Percentiles rank a stretch among this genome's conserved stretches.
These are phyloP conservation scores for Lichina pygmaea DNA, from an alignment of 495 filamentous ascomycete species.

Conservation along the genomic window DNA sequence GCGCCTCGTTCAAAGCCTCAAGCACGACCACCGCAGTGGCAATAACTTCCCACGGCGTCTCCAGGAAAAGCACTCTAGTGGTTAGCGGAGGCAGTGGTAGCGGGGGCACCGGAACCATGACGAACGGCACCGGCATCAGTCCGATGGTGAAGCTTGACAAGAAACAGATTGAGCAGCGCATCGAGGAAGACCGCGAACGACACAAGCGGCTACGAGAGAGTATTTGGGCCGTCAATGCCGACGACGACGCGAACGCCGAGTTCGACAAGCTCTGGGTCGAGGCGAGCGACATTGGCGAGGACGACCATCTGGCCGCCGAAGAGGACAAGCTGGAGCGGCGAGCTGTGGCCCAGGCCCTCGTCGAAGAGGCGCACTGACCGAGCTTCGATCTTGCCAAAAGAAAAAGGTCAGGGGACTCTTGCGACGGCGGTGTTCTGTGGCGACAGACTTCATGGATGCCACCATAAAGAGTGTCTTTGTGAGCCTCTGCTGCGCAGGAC, in stretches of 20 bases:
- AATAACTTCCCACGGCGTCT: neutral
- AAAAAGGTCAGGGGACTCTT: too few relatives aligned
- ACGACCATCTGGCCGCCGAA: slow-evolving; percentile 42
- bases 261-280: slow-evolving; percentile 57
- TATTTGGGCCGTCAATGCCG: slow-evolving; percentile 56
- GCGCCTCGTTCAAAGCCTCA: neutral
- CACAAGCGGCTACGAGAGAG: slow-evolving; percentile 75
- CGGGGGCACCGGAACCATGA: slow-evolving; percentile 4
- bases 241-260: slow-evolving; percentile 23
- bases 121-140: neutral
- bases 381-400: too few relatives aligned
- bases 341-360: slow-evolving; percentile 1
- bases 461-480: too few relatives aligned
- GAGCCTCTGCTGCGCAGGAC: too few relatives aligned
- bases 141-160: slow-evolving; percentile 31
- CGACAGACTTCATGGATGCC: too few relatives aligned
- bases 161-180: slow-evolving; percentile 73
- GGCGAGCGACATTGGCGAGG: slow-evolving; percentile 53
- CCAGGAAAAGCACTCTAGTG: slow-evolving; percentile 7
- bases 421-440: too few relatives aligned
- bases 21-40: neutral
- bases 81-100: slow-evolving; percentile 5
- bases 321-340: slow-evolving; percentile 46
- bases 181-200: slow-evolving; percentile 86
- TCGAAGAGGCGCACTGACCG: neutral